Percentiles rank a stretch among this genome's conserved stretches.
These are phyloP conservation scores for Umbellularia californica DNA, from an alignment of 164 flowering plant genomes.

Conservation along the genomic window DNA sequence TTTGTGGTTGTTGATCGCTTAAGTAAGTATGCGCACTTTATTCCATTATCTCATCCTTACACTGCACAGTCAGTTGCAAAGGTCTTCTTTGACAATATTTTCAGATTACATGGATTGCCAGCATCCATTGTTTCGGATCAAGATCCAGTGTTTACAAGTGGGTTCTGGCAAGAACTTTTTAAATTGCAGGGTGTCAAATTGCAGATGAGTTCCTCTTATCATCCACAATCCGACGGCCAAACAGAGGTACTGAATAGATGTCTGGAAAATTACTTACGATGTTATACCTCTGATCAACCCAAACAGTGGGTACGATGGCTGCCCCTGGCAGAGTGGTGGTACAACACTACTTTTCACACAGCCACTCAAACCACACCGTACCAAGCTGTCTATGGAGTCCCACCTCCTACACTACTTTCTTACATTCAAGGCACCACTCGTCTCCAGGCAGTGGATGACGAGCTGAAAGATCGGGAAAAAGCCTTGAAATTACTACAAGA, in stretches of 20 bases:
- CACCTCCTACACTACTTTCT: background rate
- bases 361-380: background rate
- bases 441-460: background rate
- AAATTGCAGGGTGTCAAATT: background rate
- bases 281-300: too few relatives aligned
- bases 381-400: conserved; percentile 1
- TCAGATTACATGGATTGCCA: background rate
- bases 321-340: background rate
- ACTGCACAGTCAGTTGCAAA: background rate
- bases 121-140: too few relatives aligned
- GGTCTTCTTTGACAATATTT: background rate
- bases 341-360: conserved; percentile 1
- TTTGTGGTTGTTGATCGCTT: background rate
- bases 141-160: background rate
- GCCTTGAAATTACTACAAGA: background rate
- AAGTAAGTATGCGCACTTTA: background rate
- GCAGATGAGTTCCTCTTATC: conserved; percentile 4
- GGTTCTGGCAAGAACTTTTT: background rate
- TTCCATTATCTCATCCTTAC: background rate
- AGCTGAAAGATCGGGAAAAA: background rate
- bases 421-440: background rate
- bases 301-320: background rate
- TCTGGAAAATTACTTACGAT: background rate
- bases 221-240: too few relatives aligned
- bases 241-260: background rate